Evolutionary conservation across 2,329 filamentous ascomycete species (phyloP).

Genomic region (Beauveria asiatica): DNA sequence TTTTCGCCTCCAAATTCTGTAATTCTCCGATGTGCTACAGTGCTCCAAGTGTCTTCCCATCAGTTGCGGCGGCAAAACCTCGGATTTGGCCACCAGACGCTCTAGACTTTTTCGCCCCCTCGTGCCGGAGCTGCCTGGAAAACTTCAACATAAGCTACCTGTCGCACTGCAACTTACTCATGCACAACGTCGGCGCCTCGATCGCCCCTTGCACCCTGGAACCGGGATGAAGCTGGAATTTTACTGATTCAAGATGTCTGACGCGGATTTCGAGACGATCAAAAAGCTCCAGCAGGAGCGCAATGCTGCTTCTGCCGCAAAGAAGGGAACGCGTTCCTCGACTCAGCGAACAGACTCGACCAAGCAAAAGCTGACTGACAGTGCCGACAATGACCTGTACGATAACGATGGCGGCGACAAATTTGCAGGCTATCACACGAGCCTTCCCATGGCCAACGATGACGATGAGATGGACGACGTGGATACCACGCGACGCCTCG

Average conservation of each 20-base stretch:
- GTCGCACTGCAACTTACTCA: conserved; percentile 23
- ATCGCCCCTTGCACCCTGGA: conserved; percentile 29
- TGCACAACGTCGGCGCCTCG: conserved; percentile 28
- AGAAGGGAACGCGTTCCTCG: conserved; percentile 70
- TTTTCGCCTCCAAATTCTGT: neutral
- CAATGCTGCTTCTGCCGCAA: conserved; percentile 68
- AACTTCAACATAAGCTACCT: conserved; percentile 21
- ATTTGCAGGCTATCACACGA: conserved; percentile 84
- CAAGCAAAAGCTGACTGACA: conserved; percentile 86
- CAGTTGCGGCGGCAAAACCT: conserved; percentile 4
- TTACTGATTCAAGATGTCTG: conserved; percentile 48
- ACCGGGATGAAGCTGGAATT: conserved; percentile 33
- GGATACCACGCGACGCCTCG: conserved; percentile 66
- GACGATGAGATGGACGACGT: conserved; percentile 71
- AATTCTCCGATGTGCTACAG: neutral
- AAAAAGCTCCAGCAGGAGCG: conserved; percentile 87
- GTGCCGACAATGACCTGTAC: conserved; percentile 83
- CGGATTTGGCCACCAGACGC: neutral
- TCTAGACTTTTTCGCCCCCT: conserved; percentile 25
- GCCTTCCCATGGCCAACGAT: conserved; percentile 69
- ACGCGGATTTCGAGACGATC: conserved; percentile 81
- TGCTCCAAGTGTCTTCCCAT: neutral
- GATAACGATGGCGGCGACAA: conserved; percentile 69
- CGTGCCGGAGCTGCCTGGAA: conserved; percentile 13
- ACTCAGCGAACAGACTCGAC: conserved; percentile 79